Evolutionary conservation across 805 yeast genomes (phyloP), one percentile per base, ranked within the genome.

Genomic region (Candida krabiensis): DNA sequence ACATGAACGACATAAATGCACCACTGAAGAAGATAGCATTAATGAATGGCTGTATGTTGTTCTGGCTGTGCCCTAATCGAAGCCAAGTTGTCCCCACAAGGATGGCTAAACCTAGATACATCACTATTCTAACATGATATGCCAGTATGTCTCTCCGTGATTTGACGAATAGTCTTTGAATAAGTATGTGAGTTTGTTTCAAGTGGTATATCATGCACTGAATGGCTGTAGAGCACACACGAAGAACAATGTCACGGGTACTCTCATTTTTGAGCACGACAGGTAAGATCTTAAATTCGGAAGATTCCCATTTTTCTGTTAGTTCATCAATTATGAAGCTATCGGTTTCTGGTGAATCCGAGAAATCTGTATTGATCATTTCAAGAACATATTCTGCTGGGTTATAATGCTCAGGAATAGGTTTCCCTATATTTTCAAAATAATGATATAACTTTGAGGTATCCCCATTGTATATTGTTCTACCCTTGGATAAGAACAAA

Each of bases 1-100:
- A 55, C 71, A 66, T 66, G 42, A 66, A 66, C n/a, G 69, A 64
- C 70, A 66, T 66, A 48, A 67, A 67, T 8, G 71, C 71, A n/a
- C 69, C 70, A 13, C 66, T 61, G 47, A 66, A 67, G 53, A 67
- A 67, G 2, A 61, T 51, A 12, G 66, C 66, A 37, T 56, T 60
- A 33, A 56, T 61, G 39, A 54, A 59, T 9, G 58, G 58, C 42
- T 59, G 63, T 29, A 61, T 56, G 36, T 45, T 46, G 17, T 37
- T 30, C 36, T 60, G 64, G 3, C 35, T 28, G 21, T 43, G 35
- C 4, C 41, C 40, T 12, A 67, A 53, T n/a, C 66, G 55, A 21
- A 60, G 52, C 62, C 64, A 60, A 9, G 59, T 63, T 2, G 71
- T 66, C 8, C 71, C 71, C 71, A 67, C 66, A 49, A 67, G 40